Conservation (phyloP, 192 early-diverging fungal species). For the Backusella morwellensis region DNA sequence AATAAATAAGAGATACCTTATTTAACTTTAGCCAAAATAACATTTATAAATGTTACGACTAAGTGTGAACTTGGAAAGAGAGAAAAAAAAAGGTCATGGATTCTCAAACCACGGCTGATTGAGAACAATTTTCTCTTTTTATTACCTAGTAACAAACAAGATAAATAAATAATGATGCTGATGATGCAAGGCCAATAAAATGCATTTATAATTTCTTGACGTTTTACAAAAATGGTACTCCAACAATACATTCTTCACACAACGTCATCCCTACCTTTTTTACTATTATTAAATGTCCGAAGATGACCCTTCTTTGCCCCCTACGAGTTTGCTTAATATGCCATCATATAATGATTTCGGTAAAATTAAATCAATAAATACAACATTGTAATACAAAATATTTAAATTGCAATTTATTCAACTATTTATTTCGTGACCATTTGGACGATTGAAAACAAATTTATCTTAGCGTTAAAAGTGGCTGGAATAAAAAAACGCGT, state of each 20-base stretch:
- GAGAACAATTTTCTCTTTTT: neutral
- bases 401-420: constrained; percentile 4
- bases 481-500: neutral
- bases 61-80: neutral
- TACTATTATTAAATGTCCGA: neutral
- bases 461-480: constrained; percentile 2
- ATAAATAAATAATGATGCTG: neutral
- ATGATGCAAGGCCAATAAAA: neutral
- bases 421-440: constrained; percentile 4
- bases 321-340: neutral
- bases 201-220: constrained; percentile 2
- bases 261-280: neutral
- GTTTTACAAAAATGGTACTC: neutral
- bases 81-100: neutral
- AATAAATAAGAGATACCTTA: neutral
- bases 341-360: neutral
- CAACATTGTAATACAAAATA: constrained; percentile 1
- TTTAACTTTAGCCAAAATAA: neutral
- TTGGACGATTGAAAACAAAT: neutral
- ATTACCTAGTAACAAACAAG: neutral
- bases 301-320: neutral
- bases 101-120: neutral
- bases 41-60: neutral
- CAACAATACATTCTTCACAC: neutral
- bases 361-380: neutral